phyloP scores from a whole-genome alignment of 805 yeast species.

The Ogataea thermomethanolica region DNA sequence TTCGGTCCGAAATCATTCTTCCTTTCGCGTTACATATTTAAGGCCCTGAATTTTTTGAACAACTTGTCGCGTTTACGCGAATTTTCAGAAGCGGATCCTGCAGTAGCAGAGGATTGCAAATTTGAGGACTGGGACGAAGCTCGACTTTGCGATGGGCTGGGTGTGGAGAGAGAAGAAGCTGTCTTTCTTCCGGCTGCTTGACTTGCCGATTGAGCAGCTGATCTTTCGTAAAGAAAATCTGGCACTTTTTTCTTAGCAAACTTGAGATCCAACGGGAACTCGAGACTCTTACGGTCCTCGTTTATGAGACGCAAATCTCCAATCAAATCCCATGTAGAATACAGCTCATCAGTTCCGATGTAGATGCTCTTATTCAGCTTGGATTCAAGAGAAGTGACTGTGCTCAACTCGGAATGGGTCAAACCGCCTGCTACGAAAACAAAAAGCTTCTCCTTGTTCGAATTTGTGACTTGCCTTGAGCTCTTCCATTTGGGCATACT shows the following conservation, averaged over 20 bases:
- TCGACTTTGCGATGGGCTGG: constrained; percentile 7
- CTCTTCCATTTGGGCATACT: constrained; percentile 33
- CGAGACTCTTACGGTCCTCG: constrained; percentile 23
- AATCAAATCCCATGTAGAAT: constrained; percentile 40
- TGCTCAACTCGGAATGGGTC: constrained; percentile 76
- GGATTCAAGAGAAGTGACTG: constrained; percentile 65
- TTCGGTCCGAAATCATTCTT: constrained; percentile 4
- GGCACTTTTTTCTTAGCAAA: constrained; percentile 21
- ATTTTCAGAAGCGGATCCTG: constrained; percentile 10
- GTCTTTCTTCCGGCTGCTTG: neutral
- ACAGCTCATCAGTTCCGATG: constrained; percentile 74
- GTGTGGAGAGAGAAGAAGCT: constrained; percentile 2
- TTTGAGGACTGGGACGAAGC: constrained; percentile 6
- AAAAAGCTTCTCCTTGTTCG: constrained; percentile 62
- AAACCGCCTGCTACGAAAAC: constrained; percentile 88
- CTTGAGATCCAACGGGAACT: constrained; percentile 26
- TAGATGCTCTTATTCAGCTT: constrained; percentile 67
- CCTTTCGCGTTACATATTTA: constrained; percentile 15
- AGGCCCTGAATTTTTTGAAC: constrained; percentile 23
- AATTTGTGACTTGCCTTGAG: constrained; percentile 20
- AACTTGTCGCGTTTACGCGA: constrained; percentile 22
- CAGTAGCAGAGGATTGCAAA: constrained; percentile 1
- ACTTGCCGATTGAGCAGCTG: constrained; percentile 7
- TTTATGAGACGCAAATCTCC: constrained; percentile 32
- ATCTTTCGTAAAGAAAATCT: constrained; percentile 18